phyloP scores from a whole-genome alignment of 2,329 filamentous ascomycete genomes.

The Colletotrichum coccodes region DNA sequence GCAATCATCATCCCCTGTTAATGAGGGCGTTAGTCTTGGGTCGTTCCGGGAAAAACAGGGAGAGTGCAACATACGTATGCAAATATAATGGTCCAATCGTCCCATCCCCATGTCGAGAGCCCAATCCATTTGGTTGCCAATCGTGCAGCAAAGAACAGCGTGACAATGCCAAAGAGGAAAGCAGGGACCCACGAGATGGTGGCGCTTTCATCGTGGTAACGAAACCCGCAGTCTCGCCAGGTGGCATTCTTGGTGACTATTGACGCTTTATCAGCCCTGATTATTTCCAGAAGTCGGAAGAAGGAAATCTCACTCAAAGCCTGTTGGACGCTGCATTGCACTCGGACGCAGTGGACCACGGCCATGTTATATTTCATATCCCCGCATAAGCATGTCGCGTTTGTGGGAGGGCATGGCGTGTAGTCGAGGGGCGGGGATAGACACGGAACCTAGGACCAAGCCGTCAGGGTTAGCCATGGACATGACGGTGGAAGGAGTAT shows the following conservation, averaged over 20 bases:
- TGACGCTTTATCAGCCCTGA: background rate
- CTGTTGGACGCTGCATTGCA: slow-evolving; percentile 25
- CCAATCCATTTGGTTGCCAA: slow-evolving; percentile 2
- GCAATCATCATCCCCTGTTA: slow-evolving; percentile 21
- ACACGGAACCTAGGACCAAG: slow-evolving; percentile 1
- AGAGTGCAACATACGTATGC: slow-evolving; percentile 3
- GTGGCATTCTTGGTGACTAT: slow-evolving; percentile 22
- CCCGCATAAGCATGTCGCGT: slow-evolving; percentile 18
- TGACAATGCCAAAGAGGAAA: background rate
- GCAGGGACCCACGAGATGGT: background rate
- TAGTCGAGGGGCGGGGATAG: slow-evolving; percentile 20
- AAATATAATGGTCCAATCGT: slow-evolving; percentile 22
- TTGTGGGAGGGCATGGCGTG: slow-evolving; percentile 11
- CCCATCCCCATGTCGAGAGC: slow-evolving; percentile 19
- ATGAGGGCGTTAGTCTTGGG: no score
- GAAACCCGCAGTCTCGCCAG: slow-evolving; percentile 17
- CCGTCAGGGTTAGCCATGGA: background rate
- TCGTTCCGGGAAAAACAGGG: no score
- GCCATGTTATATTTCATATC: slow-evolving; percentile 30
- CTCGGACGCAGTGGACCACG: slow-evolving; percentile 20
- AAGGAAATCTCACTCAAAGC: background rate
- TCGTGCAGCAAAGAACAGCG: slow-evolving; percentile 1
- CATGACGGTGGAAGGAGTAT: no score
- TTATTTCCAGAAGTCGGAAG: background rate
- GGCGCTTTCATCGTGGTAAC: slow-evolving; percentile 6